Evolutionary conservation across 768 basidiomycete genomes (phyloP).

Genomic region (Chiua virens): DNA sequence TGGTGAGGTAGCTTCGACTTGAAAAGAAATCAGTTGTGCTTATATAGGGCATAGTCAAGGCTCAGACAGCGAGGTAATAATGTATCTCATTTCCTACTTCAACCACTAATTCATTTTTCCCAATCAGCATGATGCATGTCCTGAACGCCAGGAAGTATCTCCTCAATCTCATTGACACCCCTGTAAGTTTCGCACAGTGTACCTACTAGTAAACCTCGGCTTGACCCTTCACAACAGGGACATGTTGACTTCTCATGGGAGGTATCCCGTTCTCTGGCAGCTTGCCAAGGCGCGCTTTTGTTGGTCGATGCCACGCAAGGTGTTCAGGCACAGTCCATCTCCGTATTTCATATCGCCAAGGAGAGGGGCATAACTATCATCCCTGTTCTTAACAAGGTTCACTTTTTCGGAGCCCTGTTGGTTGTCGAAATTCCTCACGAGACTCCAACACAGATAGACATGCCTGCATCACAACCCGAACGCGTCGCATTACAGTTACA

Average conservation of each 20-base stretch:
- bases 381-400: slow-evolving; percentile 90
- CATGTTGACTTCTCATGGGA: slow-evolving; percentile 99
- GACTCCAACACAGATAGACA: slow-evolving; percentile 66
- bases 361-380: slow-evolving; percentile 82
- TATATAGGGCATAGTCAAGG: slow-evolving; percentile 64
- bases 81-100: background rate
- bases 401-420: background rate
- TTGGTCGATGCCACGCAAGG: slow-evolving; percentile 98
- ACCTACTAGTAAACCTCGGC: background rate
- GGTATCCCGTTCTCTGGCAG: slow-evolving; percentile 87
- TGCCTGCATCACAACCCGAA: slow-evolving; percentile 85
- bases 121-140: slow-evolving; percentile 72
- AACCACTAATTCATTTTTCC: slow-evolving; percentile 3
- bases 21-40: slow-evolving; percentile 1
- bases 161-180: slow-evolving; percentile 95
- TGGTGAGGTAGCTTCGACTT: slow-evolving; percentile 39
- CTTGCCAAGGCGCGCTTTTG: slow-evolving; percentile 86
- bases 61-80: slow-evolving; percentile 90
- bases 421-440: slow-evolving; percentile 1
- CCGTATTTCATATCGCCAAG: slow-evolving; percentile 86
- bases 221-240: slow-evolving; percentile 48
- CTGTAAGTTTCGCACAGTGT: slow-evolving; percentile 44
- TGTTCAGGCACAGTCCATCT: slow-evolving; percentile 95
- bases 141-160: slow-evolving; percentile 59
- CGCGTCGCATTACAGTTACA: slow-evolving; percentile 79